Base-by-base conservation (phyloP, 345 rosid genomes). In the Hevea brasiliensis region DNA sequence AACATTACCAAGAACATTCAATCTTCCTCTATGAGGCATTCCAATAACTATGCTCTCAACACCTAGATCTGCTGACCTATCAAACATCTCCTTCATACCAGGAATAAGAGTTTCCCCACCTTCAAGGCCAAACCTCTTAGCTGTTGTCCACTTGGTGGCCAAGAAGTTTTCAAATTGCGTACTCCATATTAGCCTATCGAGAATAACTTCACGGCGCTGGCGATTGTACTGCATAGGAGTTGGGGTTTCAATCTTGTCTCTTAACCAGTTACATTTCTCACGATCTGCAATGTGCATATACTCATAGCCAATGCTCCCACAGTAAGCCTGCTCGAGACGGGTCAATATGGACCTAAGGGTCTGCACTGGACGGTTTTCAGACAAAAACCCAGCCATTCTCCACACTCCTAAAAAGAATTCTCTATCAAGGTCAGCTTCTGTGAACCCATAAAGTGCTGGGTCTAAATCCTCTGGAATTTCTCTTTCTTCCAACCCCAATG, bases 31-130 rank as follows among this genome's bases (percentile, higher is more conserved):
- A 42, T 89, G 94, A 37, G 94, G 83, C 96, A 80, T 80, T 70
- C 94, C 97, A 58, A 91, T 83, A 82, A 91, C 97, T 57, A 91
- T 89, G 82, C 80, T 91, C 85, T 89, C 97, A 26, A 89, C 97
- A 45, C 94, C 97, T 12, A 91, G 94, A 83, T 89, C 89, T 6
- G 94, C 87, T 53, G 92, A 72, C 76, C 89, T 81, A 70, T 91
- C 97, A 61, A 91, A 91, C 94, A 91, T 91, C 79, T 91, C 94
- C 82, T 91, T 89, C 97, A 91, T 91, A 1, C 97, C 97, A 76
- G 94, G 91, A 76, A 90, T 91, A 84, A 89, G 79, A 77, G 94
- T 89, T 83, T 91, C 97, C 2, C 89, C 92, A 72, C 97, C 97
- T 85, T 91, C 97, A n/a, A 91, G 94, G 70, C 97, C 97, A 78